Conservation (phyloP, 2,329 filamentous ascomycete genomes). For the Nothophoma quercina region DNA sequence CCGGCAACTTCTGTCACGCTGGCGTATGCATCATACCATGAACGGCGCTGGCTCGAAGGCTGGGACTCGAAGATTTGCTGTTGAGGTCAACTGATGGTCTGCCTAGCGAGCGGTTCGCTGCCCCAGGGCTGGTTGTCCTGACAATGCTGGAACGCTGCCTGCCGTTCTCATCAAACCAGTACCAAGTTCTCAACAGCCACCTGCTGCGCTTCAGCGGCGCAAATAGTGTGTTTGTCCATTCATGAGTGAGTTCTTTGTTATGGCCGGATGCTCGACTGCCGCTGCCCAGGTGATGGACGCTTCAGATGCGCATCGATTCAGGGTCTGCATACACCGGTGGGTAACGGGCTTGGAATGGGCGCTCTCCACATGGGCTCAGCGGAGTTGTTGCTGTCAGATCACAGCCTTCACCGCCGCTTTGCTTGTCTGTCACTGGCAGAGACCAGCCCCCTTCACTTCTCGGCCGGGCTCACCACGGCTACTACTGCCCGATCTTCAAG, state of each 20-base stretch:
- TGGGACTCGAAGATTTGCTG: constrained; percentile 2
- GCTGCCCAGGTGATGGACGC: constrained; percentile 15
- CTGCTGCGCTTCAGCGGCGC: constrained; percentile 8
- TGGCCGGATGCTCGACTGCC: constrained; percentile 12
- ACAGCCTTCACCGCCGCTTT: constrained; percentile 18
- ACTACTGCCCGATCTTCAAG: constrained; percentile 8
- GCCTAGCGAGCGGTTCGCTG: constrained; percentile 13
- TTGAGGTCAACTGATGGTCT: constrained; percentile 1
- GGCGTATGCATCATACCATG: constrained; percentile 29
- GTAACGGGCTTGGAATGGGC: constrained; percentile 9
- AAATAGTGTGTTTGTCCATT: constrained; percentile 2
- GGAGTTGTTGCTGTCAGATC: constrained; percentile 18
- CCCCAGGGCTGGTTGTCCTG: constrained; percentile 10
- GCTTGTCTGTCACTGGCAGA: constrained; percentile 7
- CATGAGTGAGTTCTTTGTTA: constrained; percentile 1
- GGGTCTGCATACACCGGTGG: constrained; percentile 17
- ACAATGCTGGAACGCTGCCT: background rate
- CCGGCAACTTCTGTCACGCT: constrained; percentile 32
- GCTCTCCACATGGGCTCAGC: constrained; percentile 16
- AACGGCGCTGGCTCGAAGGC: constrained; percentile 6
- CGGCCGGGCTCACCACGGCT: constrained; percentile 9
- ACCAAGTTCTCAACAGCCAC: background rate
- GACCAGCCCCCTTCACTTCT: constrained; percentile 10
- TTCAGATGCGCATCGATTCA: constrained; percentile 12
- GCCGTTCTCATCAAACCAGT: constrained; percentile 9